These are phyloP conservation scores for Gamsiella multidivaricata DNA, from an alignment of 192 early-diverging fungal species.

Conservation along the genomic window DNA sequence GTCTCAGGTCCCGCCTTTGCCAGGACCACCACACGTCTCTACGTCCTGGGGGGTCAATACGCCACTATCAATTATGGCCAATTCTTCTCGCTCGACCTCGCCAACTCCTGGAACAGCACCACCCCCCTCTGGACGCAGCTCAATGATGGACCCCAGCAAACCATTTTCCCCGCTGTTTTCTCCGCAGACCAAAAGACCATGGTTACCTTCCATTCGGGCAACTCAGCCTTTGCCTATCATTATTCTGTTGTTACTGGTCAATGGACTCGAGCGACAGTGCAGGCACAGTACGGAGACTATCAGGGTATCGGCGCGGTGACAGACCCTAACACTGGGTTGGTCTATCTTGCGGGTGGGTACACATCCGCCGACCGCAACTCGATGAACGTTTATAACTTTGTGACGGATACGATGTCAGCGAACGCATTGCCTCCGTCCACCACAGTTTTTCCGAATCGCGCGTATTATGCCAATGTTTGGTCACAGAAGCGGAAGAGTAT, in stretches of 20 bases:
- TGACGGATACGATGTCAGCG: neutral
- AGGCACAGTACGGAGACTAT: neutral
- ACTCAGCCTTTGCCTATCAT: neutral
- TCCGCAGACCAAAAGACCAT: constrained; percentile 34
- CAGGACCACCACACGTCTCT: constrained; percentile 16
- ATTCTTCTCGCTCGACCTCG: constrained; percentile 35
- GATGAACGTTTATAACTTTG: constrained; percentile 21
- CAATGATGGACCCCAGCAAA: constrained; percentile 16
- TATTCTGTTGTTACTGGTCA: constrained; percentile 11
- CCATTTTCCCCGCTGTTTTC: constrained; percentile 25
- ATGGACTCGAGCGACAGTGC: constrained; percentile 9
- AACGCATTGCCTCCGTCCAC: neutral
- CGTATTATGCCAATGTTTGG: constrained; percentile 33
- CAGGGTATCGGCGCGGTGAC: constrained; percentile 33
- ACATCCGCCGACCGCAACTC: constrained; percentile 10
- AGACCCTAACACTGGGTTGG: constrained; percentile 23
- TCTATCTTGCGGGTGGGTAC: constrained; percentile 30
- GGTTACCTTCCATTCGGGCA: constrained; percentile 20
- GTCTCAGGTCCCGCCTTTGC: constrained; percentile 28
- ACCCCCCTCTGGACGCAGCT: constrained; percentile 23
- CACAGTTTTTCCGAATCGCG: neutral
- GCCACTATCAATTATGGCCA: constrained; percentile 10
- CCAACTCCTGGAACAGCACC: constrained; percentile 14
- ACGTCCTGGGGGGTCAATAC: constrained; percentile 18
- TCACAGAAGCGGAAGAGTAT: constrained; percentile 22